These are phyloP conservation scores for Tylopilus sp. DNA, from an alignment of 768 basidiomycete genomes.

Conservation along the genomic window DNA sequence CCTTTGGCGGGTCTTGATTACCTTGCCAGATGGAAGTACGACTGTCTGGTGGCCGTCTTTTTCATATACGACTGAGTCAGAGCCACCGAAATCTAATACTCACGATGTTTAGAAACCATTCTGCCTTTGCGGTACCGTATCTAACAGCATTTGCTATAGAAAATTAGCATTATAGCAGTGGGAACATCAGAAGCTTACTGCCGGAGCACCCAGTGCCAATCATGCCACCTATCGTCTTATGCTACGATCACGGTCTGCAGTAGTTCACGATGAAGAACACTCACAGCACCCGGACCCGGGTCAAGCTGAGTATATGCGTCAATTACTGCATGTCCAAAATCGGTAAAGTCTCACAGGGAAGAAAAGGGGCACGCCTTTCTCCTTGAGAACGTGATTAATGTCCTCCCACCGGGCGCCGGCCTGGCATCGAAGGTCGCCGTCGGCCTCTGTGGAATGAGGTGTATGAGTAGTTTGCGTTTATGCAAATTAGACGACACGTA, in stretches of 20 bases:
- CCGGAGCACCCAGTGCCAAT: conserved; percentile 84
- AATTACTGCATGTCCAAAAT: not conserved
- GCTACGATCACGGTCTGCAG: conserved; percentile 8
- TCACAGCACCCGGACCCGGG: conserved; percentile 67
- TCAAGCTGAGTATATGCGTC: conserved; percentile 47
- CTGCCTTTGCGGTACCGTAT: conserved; percentile 84
- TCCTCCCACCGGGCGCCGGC: conserved; percentile 77
- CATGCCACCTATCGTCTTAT: conserved; percentile 83
- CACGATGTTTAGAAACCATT: conserved; percentile 84
- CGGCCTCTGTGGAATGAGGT: conserved; percentile 46
- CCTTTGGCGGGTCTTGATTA: conserved; percentile 80
- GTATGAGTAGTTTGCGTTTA: conserved; percentile 1
- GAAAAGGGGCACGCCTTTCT: conserved; percentile 73
- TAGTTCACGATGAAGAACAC: conserved; percentile 18
- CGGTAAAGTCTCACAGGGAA: conserved; percentile 60
- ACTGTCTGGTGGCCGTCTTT: conserved; percentile 53
- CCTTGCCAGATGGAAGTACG: conserved; percentile 79
- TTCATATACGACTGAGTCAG: not conserved
- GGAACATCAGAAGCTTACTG: conserved; percentile 44
- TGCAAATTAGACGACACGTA: conserved; percentile 26
- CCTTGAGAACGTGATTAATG: conserved; percentile 65
- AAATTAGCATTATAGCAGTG: not conserved
- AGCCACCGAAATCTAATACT: conserved; percentile 23
- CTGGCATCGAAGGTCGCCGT: conserved; percentile 75
- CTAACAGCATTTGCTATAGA: conserved; percentile 69